Conservation (phyloP, 139 green algal genomes). For the Monoraphidium neglectum region DNA sequence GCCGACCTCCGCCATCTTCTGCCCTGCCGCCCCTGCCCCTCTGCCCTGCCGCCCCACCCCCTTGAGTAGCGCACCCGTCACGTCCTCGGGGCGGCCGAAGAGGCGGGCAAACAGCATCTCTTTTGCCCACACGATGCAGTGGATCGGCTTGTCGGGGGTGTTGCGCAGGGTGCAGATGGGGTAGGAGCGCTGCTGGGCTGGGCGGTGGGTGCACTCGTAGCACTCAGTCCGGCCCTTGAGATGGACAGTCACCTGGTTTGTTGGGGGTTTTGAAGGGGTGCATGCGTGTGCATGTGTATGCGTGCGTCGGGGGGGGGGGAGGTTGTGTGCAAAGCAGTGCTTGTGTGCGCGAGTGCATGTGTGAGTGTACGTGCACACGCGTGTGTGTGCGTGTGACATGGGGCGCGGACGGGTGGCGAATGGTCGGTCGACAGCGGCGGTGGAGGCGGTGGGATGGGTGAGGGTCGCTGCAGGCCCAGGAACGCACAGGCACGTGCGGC, state of each 20-base stretch:
- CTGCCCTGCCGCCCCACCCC: not conserved
- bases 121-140: slow-evolving; percentile 98
- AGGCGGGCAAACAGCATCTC: slow-evolving; percentile 95
- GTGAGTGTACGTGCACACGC: too few species aligned
- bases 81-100: slow-evolving; percentile 76
- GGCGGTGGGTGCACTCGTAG: slow-evolving; percentile 86
- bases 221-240: slow-evolving; percentile 84
- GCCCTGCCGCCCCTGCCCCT: slow-evolving; percentile 5
- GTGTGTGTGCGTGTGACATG: too few species aligned
- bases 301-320: not conserved
- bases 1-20: not conserved
- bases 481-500: too few species aligned
- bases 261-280: not conserved
- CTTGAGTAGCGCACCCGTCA: slow-evolving; percentile 38
- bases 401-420: too few species aligned
- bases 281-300: too few species aligned
- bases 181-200: slow-evolving; percentile 78
- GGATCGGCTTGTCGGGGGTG: slow-evolving; percentile 92
- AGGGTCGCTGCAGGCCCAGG: too few species aligned
- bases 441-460: too few species aligned
- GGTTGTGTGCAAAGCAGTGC: too few species aligned
- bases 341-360: too few species aligned
- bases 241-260: slow-evolving; percentile 88
- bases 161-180: slow-evolving; percentile 99
- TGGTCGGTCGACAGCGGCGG: too few species aligned